Percentiles rank a stretch among this genome's conserved stretches.
These are phyloP conservation scores for Lavandula angustifolia DNA, from an alignment of 257 asterid species.

Conservation along the genomic window DNA sequence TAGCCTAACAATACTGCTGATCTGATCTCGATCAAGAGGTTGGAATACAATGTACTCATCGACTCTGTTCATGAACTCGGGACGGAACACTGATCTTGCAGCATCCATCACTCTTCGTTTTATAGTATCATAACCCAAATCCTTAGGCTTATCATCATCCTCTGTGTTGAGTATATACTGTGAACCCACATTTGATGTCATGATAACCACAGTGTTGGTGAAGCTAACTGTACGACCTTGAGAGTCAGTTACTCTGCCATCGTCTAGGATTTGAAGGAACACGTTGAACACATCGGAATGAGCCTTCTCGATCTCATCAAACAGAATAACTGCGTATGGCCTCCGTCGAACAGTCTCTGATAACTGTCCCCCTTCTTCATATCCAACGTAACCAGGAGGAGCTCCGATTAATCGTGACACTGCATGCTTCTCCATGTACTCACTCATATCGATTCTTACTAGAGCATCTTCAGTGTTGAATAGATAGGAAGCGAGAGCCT, in stretches of 20 bases:
- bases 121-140: conserved; percentile 67
- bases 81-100: conserved; percentile 82
- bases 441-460: conserved; percentile 95
- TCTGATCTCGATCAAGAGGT: conserved; percentile 84
- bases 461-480: conserved; percentile 94
- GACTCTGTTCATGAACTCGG: conserved; percentile 94
- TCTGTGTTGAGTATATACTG: conserved; percentile 74
- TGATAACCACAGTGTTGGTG: conserved; percentile 78
- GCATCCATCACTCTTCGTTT: conserved; percentile 79
- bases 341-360: conserved; percentile 85
- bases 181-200: conserved; percentile 96
- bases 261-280: conserved; percentile 90
- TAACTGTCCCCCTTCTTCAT: conserved; percentile 93
- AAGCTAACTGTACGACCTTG: conserved; percentile 96
- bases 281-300: conserved; percentile 88
- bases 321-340: conserved; percentile 84
- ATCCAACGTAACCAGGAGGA: conserved; percentile 95
- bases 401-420: conserved; percentile 93
- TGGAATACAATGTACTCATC: conserved; percentile 96
- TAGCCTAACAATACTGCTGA: conserved; percentile 61
- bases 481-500: conserved; percentile 83
- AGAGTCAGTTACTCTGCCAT: conserved; percentile 93
- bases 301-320: conserved; percentile 95
- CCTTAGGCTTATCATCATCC: conserved; percentile 55
- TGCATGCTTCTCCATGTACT: conserved; percentile 97